Conservation (phyloP, 352 stramenopile genomes). For the Globisporangium lucens region DNA sequence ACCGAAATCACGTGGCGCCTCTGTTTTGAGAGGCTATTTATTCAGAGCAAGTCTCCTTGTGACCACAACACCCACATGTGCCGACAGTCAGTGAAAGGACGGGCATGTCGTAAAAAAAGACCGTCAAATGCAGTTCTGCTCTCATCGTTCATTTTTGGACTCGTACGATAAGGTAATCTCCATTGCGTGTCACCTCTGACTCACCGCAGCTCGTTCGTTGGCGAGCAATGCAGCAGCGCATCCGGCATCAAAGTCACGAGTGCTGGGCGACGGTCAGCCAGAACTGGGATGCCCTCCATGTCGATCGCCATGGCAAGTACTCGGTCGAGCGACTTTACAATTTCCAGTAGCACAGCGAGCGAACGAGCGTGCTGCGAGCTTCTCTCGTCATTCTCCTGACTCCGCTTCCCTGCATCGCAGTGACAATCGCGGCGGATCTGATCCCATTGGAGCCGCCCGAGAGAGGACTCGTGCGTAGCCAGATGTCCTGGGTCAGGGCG, state of each 20-base stretch:
- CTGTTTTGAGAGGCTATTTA: not conserved
- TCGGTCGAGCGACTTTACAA: conserved; percentile 4
- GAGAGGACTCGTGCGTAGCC: not conserved
- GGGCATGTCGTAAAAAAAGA: no score
- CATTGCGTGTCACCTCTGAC: no score
- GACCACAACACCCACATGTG: no score
- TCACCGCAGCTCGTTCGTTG: no score
- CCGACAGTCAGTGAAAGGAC: no score
- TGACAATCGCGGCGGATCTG: not conserved
- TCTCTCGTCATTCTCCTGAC: conserved; percentile 13
- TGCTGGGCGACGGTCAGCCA: not conserved
- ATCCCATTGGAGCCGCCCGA: conserved; percentile 7
- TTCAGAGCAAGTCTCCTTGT: not conserved
- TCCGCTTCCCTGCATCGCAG: conserved; percentile 4
- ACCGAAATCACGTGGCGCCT: not conserved
- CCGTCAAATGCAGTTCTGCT: no score
- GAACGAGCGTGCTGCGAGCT: not conserved
- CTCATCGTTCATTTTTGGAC: no score
- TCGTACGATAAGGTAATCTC: no score
- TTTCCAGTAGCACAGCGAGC: not conserved
- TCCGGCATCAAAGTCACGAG: not conserved
- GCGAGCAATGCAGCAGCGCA: no score
- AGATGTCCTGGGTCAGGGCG: conserved; percentile 14
- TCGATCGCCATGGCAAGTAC: conserved; percentile 20
- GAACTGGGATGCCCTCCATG: conserved; percentile 6